These are phyloP conservation scores for Reticulomyxa filosa DNA, from an alignment of 78 protist genomes.

Conservation along the genomic window DNA sequence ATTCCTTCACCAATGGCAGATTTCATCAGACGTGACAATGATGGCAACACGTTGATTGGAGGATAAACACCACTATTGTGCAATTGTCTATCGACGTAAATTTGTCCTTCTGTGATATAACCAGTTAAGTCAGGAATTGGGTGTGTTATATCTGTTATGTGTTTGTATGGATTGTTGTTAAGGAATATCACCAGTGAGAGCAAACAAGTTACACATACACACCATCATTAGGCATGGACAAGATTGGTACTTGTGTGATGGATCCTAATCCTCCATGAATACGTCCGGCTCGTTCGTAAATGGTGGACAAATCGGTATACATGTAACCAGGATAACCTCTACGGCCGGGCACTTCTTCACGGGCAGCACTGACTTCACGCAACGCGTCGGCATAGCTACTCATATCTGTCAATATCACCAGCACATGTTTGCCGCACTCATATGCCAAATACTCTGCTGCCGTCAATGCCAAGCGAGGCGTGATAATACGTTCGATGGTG, in stretches of 20 bases:
- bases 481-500: constrained; percentile 99
- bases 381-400: constrained; percentile 97
- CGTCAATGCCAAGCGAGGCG: constrained; percentile 53
- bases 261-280: constrained; percentile 89
- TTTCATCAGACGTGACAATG: constrained; percentile 98
- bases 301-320: constrained; percentile 98
- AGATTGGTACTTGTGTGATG: constrained; percentile 98
- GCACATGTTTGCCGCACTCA: constrained; percentile 93
- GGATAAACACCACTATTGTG: constrained; percentile 82
- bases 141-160: constrained; percentile 84
- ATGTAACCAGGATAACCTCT: constrained; percentile 99
- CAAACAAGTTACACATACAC: too few relatives aligned
- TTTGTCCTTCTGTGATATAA: constrained; percentile 99
- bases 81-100: constrained; percentile 90
- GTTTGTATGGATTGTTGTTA: constrained; percentile 9
- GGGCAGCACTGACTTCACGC: constrained; percentile 89
- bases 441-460: constrained; percentile 72
- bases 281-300: constrained; percentile 99
- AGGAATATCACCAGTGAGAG: background rate
- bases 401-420: constrained; percentile 98
- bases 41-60: constrained; percentile 97
- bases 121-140: constrained; percentile 99
- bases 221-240: constrained; percentile 94
- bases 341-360: constrained; percentile 82
- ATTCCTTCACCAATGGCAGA: constrained; percentile 52